A percentile compares a stretch with the other conserved stretches of the same genome.
Conservation (phyloP, 306 rosid genomes). For the Ceratonia siliqua region DNA sequence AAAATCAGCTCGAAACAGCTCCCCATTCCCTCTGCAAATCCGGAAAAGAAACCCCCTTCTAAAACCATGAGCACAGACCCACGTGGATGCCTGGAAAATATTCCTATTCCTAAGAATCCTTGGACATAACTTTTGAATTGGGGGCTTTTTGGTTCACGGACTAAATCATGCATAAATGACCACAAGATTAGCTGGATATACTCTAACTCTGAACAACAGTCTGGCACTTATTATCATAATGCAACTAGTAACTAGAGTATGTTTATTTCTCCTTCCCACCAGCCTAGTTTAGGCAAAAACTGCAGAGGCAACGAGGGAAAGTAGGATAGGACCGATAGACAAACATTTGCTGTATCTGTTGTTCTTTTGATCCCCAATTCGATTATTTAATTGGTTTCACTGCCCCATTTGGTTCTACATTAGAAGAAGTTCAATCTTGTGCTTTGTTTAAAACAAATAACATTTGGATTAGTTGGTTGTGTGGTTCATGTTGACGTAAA, state of each 20-base stretch:
- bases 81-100: neutral
- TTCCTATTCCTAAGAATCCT: neutral
- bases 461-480: neutral
- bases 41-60: neutral
- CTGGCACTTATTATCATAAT: neutral
- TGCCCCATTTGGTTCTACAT: neutral
- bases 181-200: neutral
- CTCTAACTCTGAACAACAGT: neutral
- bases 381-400: neutral
- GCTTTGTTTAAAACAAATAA: neutral
- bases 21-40: neutral
- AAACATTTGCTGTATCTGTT: neutral
- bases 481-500: slow-evolving; percentile 1
- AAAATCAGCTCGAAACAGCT: neutral
- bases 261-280: neutral
- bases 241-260: neutral
- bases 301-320: neutral
- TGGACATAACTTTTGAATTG: neutral
- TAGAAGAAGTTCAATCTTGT: neutral
- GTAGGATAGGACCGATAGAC: neutral
- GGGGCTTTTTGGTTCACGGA: neutral
- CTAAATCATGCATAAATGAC: neutral
- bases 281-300: neutral
- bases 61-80: neutral
- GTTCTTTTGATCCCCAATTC: no score